Conservation (phyloP, 2,329 filamentous ascomycete genomes). For the Trichoderma polysporum region DNA sequence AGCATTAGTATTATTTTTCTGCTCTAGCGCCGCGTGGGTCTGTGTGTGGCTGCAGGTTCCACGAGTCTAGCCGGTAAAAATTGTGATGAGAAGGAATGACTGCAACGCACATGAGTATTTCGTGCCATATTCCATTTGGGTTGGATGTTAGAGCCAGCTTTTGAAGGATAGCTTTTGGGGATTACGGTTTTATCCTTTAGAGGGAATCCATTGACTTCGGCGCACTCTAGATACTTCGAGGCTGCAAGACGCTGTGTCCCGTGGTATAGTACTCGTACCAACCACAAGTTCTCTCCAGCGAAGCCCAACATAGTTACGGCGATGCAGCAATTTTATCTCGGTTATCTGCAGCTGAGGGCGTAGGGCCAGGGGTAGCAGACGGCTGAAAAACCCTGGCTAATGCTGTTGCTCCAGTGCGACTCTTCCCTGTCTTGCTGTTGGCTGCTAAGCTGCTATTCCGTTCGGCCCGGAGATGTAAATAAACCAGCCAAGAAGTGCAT, state of each 20-base stretch:
- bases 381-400: conserved; percentile 1
- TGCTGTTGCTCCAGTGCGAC: not conserved
- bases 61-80: not conserved
- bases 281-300: not conserved
- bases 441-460: not conserved
- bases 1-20: not conserved
- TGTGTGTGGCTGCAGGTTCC: conserved; percentile 6
- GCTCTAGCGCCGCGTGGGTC: conserved; percentile 9
- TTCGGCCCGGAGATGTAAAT: not conserved
- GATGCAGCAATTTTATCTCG: conserved; percentile 20
- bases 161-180: not conserved
- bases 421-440: not conserved
- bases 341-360: conserved; percentile 19
- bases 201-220: not conserved
- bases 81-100: not conserved
- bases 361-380: conserved; percentile 9
- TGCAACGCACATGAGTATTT: not conserved
- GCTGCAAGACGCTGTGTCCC: not conserved
- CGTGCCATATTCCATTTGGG: not conserved
- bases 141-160: not conserved
- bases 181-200: not conserved
- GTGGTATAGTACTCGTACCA: not conserved
- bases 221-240: not conserved
- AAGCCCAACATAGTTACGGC: conserved; percentile 4
- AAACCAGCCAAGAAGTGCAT: not conserved